phyloP scores from a whole-genome alignment of 495 filamentous ascomycete species.

The Neurospora tetrasperma region DNA sequence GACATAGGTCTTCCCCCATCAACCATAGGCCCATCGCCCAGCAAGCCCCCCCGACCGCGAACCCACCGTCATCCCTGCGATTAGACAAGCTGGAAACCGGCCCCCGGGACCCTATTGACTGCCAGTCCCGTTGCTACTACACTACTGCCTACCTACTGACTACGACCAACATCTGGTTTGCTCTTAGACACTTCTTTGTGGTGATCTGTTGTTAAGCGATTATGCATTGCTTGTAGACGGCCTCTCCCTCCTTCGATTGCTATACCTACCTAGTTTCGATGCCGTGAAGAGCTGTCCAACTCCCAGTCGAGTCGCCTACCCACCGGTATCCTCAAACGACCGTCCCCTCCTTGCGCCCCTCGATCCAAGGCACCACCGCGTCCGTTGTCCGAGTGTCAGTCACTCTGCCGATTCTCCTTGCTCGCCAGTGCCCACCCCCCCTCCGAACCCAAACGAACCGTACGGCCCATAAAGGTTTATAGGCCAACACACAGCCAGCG shows the following conservation, averaged over 20 bases:
- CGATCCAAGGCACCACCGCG: background rate
- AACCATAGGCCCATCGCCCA: background rate
- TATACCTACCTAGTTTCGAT: background rate
- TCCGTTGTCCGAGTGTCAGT: background rate
- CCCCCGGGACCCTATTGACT: background rate
- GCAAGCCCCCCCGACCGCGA: background rate
- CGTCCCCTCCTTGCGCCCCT: background rate
- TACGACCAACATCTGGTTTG: constrained; percentile 9
- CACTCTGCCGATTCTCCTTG: background rate
- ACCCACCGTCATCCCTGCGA: constrained; percentile 5
- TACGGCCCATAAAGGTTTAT: background rate
- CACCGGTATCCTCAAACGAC: background rate
- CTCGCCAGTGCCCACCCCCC: background rate
- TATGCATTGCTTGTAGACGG: constrained; percentile 3
- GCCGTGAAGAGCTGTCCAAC: constrained; percentile 5
- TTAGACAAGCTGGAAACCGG: constrained; percentile 5
- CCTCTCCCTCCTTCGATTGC: background rate
- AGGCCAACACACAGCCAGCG: constrained; percentile 3
- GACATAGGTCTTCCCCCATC: background rate
- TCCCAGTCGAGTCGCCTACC: background rate
- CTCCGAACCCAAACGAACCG: background rate
- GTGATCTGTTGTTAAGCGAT: constrained; percentile 5
- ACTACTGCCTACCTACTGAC: background rate
- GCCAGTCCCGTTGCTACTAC: background rate
- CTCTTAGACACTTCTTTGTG: constrained; percentile 3